Percentiles rank a stretch among this genome's conserved stretches.
phyloP scores from a whole-genome alignment of 2,329 filamentous ascomycete species.

The Ophiostoma ips region DNA sequence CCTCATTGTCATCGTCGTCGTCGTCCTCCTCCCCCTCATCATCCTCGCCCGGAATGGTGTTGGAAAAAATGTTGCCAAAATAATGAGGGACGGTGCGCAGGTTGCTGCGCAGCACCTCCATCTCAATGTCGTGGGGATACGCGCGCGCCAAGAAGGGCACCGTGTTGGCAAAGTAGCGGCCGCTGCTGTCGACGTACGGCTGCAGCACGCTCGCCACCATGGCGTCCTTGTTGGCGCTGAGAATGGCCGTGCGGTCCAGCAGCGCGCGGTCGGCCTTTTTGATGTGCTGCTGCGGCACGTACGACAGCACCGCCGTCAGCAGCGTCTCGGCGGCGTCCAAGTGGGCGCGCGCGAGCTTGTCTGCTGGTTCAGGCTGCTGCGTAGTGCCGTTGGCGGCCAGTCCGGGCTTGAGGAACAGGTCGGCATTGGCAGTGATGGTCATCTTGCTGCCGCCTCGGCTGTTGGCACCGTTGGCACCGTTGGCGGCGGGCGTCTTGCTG shows the following conservation, averaged over 20 bases:
- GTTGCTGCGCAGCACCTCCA: constrained; percentile 57
- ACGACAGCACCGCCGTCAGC: constrained; percentile 46
- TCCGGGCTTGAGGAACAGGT: constrained; percentile 48
- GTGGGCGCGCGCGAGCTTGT: constrained; percentile 31
- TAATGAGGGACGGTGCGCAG: constrained; percentile 29
- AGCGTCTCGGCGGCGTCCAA: constrained; percentile 44
- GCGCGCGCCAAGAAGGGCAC: constrained; percentile 62
- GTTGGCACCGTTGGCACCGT: constrained; percentile 16
- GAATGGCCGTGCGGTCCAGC: constrained; percentile 68
- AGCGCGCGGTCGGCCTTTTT: constrained; percentile 59
- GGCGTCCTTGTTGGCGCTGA: constrained; percentile 52
- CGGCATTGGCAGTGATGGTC: constrained; percentile 46
- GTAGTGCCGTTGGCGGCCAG: constrained; percentile 18
- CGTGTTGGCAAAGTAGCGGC: constrained; percentile 56
- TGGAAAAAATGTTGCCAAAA: constrained; percentile 17
- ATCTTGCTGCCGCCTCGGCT: constrained; percentile 25
- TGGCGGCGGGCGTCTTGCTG: neutral
- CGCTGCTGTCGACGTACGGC: constrained; percentile 50
- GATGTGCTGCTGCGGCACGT: constrained; percentile 51
- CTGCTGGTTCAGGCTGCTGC: constrained; percentile 6
- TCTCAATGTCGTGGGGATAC: constrained; percentile 46
- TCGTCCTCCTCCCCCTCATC: constrained; percentile 20
- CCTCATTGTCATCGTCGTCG: constrained; percentile 22
- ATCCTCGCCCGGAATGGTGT: constrained; percentile 1
- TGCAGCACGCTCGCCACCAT: constrained; percentile 76